Evolutionary conservation across 31 red algal genomes (phyloP), one percentile per base, ranked within the genome.

Genomic region (Asparagopsis taxiformis): DNA sequence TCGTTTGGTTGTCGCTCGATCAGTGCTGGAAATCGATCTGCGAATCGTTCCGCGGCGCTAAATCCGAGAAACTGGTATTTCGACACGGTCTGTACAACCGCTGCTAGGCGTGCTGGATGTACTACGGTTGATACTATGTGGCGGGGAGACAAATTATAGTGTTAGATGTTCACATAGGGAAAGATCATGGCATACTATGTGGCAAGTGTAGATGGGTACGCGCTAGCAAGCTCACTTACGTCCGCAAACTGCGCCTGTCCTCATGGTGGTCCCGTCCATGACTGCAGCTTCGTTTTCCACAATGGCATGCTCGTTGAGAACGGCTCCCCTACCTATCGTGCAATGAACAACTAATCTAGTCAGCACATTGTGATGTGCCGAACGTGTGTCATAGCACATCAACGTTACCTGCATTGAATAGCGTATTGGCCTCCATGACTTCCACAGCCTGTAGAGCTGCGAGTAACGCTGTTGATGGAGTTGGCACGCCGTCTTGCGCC

Each of bases 211-310:
- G 25, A 11, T 10, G 25, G n/a, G 15, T n/a, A 20, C 23, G 33
- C 28, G 24, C 39, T 9, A 8, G 9, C 0, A 16, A 43, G 3
- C 6, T n/a, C 49, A 80, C 77, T 17, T 80, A 80, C 77, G 60
- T 51, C 91, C 91, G 53, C 72, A 70, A 0, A 89, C 84, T 10
- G 91, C 85, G 23, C 91, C 91, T 35, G 64, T 68, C 23, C 72
- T 43, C 37, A 81, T 65, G 15, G 70, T 68, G 70, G 70, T 49
- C 2, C 91, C 91, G 33, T 94, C 93, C 81, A 97, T 97, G 38
- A 97, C 75, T 3, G 62, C 32, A 13, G 93, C 93, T 64, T 97
- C 93, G 79, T 88, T 89, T 55, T 97, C 93, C 11, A 88, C 73
- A 31, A 80, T 70, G 13, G 41, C 77, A n/a, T 54, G 49, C 21